Conservation (phyloP, 768 basidiomycete genomes). For the Mrakia frigida region DNA sequence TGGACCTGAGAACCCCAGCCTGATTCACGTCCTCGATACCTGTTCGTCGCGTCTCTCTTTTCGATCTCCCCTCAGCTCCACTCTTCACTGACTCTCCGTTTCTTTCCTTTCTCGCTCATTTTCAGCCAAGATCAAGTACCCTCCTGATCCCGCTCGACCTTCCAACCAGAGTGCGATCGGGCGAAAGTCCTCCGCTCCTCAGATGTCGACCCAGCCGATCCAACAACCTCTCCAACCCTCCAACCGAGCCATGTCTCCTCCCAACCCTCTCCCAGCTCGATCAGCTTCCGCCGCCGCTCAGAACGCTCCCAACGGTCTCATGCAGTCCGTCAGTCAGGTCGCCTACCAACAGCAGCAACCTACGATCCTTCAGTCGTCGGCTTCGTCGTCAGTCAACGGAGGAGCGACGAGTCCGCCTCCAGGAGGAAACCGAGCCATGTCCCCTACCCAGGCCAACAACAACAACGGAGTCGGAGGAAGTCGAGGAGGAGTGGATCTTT, state of each 20-base stretch:
- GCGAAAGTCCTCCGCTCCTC: slow-evolving; percentile 35
- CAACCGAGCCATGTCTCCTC: slow-evolving; percentile 36
- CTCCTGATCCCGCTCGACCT: slow-evolving; percentile 55
- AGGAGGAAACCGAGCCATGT: slow-evolving; percentile 3
- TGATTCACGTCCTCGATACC: slow-evolving; percentile 91
- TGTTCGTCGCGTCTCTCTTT: slow-evolving; percentile 54
- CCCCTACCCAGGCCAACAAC: not conserved
- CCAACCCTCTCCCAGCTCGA: slow-evolving; percentile 22
- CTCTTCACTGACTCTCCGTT: not conserved
- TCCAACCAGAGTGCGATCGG: slow-evolving; percentile 36
- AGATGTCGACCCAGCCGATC: slow-evolving; percentile 21
- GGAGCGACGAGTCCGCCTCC: slow-evolving; percentile 10
- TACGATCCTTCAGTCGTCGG: slow-evolving; percentile 3
- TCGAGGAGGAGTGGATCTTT: not conserved
- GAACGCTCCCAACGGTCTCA: slow-evolving; percentile 14
- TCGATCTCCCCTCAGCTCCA: slow-evolving; percentile 12
- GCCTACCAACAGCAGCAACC: slow-evolving; percentile 13
- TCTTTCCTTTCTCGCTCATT: not conserved
- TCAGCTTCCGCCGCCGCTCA: slow-evolving; percentile 23
- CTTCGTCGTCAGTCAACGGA: not conserved
- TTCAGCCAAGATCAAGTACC: slow-evolving; percentile 88
- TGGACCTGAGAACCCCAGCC: slow-evolving; percentile 68
- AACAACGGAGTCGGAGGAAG: not conserved
- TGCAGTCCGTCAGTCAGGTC: slow-evolving; percentile 6
- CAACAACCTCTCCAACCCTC: slow-evolving; percentile 24